phyloP scores from a whole-genome alignment of 1,139 yeast species.

The Saccharomycopsis crataegensis region DNA sequence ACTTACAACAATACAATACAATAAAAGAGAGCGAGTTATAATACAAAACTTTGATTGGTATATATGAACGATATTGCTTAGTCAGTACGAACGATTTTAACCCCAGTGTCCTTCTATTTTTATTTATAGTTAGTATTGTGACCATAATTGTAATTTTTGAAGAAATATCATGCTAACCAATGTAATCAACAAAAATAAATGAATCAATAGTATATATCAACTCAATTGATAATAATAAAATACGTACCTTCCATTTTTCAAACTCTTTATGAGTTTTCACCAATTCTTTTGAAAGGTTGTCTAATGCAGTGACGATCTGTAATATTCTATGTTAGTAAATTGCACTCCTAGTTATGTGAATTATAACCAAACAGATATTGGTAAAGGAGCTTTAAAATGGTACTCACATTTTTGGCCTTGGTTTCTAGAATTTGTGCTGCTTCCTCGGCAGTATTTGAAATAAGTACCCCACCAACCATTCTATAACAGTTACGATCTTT shows the following conservation, averaged over 20 bases:
- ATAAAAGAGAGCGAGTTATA: not conserved
- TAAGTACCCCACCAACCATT: constrained; percentile 90
- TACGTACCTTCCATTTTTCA: constrained; percentile 50
- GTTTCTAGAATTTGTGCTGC: constrained; percentile 60
- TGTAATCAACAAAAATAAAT: too few species aligned
- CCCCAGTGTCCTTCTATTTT: constrained; percentile 17
- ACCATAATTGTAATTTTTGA: too few species aligned
- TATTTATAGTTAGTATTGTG: not conserved
- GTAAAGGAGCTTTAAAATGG: not conserved
- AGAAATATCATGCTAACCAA: too few species aligned
- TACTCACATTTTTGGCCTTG: constrained; percentile 40
- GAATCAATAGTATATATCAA: not conserved
- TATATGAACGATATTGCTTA: not conserved
- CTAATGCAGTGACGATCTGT: constrained; percentile 35
- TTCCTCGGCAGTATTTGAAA: constrained; percentile 73
- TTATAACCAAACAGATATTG: too few species aligned
- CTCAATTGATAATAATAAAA: not conserved
- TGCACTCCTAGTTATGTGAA: not conserved
- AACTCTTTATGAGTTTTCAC: constrained; percentile 44
- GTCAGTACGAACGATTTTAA: constrained; percentile 18
- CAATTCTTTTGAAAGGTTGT: constrained; percentile 40
- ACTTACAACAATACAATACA: not conserved
- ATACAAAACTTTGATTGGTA: not conserved
- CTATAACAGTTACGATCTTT: constrained; percentile 72
- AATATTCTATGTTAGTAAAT: constrained; percentile 4